Base-by-base conservation (phyloP, 164 flowering plant species). In the Buxus sempervirens region DNA sequence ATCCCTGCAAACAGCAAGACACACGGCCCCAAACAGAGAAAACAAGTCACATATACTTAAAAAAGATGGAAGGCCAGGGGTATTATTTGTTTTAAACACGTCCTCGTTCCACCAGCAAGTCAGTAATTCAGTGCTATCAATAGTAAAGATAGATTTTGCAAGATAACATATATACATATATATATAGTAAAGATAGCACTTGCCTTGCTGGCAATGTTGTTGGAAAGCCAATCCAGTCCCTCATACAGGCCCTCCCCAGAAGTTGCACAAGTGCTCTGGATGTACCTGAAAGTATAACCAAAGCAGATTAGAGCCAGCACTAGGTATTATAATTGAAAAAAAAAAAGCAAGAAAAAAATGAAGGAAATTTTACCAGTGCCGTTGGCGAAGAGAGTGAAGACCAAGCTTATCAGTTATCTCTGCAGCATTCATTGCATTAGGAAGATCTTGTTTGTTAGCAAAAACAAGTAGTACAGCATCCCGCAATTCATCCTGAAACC, bases 391-490 rank as follows among this genome's bases (percentile, higher is more conserved):
- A 49, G 98, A 94, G 70, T 91, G 96, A 67, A 91, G 93, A 4
- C 97, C 98, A 72, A 94, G 97, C 85, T 90, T 91, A 68, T 94
- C 98, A 72, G 98, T 94, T 36, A 94, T 91, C 79, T 94, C 98
- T 55, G 98, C 98, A 72, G 98, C 98, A 81, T 92, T 94, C 98
- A 94, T 94, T 70, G 98, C 98, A 82, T 94, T 94, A 1, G 98
- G 98, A 78, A 94, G 96, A 89, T 94, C 98, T 77, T 94, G 98
- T 73, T 94, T 94, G 96, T 94, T 94, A 42, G 98, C 98, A 82
- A 94, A 94, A 27, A 94, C 98, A 74, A 94, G 97, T 81, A 94
- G 62, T 61, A 94, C 98, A 23, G 98, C 97, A 78, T 94, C 98
- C 25, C 97, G 88, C 72, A 94, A 83, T 79, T 94, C 98, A 85